A percentile compares a stretch with the other conserved stretches of the same genome.
These are phyloP conservation scores for Piromyces finnis DNA, from an alignment of 192 early-diverging fungal species.

Conservation along the genomic window DNA sequence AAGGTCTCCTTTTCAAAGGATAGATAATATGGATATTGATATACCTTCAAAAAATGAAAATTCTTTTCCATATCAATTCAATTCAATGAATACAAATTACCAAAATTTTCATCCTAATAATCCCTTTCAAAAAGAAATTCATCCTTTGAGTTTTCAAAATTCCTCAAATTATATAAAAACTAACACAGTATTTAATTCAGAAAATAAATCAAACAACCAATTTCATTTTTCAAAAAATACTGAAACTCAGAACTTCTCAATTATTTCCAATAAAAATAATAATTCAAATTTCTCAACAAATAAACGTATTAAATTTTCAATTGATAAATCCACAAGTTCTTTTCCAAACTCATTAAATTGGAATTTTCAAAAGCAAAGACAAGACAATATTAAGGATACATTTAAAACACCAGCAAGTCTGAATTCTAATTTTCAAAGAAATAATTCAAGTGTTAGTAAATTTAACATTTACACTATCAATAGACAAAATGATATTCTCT, in stretches of 20 bases:
- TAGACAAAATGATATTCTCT: not conserved
- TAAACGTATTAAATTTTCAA: too few relatives aligned
- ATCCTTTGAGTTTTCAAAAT: not conserved
- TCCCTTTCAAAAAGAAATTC: not conserved
- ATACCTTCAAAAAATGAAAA: not conserved
- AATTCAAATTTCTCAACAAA: too few relatives aligned
- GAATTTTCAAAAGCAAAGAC: too few relatives aligned
- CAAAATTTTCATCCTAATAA: not conserved
- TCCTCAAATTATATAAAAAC: not conserved
- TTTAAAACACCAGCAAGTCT: too few relatives aligned
- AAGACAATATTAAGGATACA: too few relatives aligned
- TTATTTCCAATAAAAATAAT: too few relatives aligned
- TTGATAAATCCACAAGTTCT: too few relatives aligned
- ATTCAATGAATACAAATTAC: not conserved
- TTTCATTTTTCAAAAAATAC: not conserved
- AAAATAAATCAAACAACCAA: not conserved
- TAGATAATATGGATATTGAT: not conserved
- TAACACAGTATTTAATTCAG: not conserved
- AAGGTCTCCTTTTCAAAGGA: not conserved
- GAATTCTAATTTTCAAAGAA: too few relatives aligned
- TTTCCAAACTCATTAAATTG: too few relatives aligned
- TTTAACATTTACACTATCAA: not conserved
- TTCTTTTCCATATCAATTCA: not conserved
- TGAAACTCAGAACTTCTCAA: too few relatives aligned
- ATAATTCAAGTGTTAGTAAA: not conserved